These are phyloP conservation scores for Cutaneotrichosporon sp. DNA, from an alignment of 1,284 basidiomycete species.

Conservation along the genomic window DNA sequence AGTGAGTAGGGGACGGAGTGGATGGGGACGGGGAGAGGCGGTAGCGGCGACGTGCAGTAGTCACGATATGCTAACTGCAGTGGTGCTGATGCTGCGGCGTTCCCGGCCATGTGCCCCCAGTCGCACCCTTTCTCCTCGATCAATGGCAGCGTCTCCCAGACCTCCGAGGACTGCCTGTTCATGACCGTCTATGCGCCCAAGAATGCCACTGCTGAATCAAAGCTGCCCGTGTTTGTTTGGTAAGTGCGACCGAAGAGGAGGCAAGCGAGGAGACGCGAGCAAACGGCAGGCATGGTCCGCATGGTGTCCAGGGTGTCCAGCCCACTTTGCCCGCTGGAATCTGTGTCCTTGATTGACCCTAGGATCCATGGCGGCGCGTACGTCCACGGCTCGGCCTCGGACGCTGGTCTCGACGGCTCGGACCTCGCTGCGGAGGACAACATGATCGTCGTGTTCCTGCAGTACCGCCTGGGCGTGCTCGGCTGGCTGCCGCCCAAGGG, in stretches of 20 bases:
- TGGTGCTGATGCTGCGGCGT: constrained; percentile 51
- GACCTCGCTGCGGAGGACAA: constrained; percentile 64
- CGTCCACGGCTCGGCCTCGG: constrained; percentile 61
- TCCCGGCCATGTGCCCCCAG: constrained; percentile 71
- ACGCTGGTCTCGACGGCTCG: constrained; percentile 71
- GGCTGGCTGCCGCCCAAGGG: constrained; percentile 63
- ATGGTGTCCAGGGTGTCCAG: no score
- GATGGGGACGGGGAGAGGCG: background rate
- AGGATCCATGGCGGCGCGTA: constrained; percentile 92
- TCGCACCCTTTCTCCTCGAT: constrained; percentile 33
- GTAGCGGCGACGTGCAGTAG: background rate
- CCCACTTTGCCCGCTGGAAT: no score
- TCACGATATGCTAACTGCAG: constrained; percentile 13
- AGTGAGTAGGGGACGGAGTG: constrained; percentile 14
- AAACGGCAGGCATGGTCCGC: no score
- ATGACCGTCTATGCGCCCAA: background rate
- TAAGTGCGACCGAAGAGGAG: constrained; percentile 16
- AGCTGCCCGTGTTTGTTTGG: constrained; percentile 61
- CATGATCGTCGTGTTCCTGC: constrained; percentile 76
- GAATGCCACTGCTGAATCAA: constrained; percentile 28
- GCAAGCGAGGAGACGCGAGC: no score
- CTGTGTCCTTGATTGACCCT: background rate
- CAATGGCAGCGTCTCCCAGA: constrained; percentile 28
- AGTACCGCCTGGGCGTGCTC: constrained; percentile 76
- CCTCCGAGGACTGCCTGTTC: constrained; percentile 5